Conservation (phyloP, 2,329 filamentous ascomycete species). For the Fusarium torreyae region DNA sequence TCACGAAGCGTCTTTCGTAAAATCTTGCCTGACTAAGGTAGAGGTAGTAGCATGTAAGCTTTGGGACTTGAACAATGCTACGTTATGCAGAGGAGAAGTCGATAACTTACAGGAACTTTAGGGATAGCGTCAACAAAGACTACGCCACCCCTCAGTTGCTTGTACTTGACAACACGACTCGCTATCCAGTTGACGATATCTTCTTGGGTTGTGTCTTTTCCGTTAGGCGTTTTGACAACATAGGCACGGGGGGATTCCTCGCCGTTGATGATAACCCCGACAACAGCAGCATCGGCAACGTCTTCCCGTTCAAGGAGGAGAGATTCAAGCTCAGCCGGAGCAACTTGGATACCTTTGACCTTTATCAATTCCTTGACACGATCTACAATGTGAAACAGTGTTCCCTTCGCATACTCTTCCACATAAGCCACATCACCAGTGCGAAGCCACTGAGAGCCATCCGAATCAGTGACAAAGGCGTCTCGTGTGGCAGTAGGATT, state of each 20-base stretch:
- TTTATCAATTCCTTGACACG: conserved; percentile 78
- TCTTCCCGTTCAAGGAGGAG: conserved; percentile 57
- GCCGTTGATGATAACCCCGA: conserved; percentile 69
- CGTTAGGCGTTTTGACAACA: conserved; percentile 59
- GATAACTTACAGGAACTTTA: conserved; percentile 63
- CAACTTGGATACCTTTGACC: conserved; percentile 72
- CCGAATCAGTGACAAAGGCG: conserved; percentile 63
- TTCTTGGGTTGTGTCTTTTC: conserved; percentile 39
- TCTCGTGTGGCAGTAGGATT: conserved; percentile 77
- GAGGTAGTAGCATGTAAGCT: conserved; percentile 25
- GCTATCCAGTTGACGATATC: conserved; percentile 77
- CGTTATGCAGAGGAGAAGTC: neutral
- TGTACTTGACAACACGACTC: conserved; percentile 73
- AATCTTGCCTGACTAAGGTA: conserved; percentile 74
- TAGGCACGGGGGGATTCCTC: conserved; percentile 76
- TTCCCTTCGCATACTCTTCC: conserved; percentile 68
- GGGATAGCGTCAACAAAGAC: conserved; percentile 77
- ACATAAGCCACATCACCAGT: conserved; percentile 83
- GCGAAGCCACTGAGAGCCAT: conserved; percentile 76
- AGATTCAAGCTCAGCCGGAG: conserved; percentile 66
- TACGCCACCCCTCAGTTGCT: conserved; percentile 79
- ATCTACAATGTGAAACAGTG: conserved; percentile 77
- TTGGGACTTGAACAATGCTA: neutral
- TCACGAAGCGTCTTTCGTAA: conserved; percentile 72
- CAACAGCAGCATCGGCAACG: conserved; percentile 75